Evolutionary conservation across 2,329 filamentous ascomycete species (phyloP), one percentile per base, ranked within the genome.

Genomic region (Monilinia fructicola): DNA sequence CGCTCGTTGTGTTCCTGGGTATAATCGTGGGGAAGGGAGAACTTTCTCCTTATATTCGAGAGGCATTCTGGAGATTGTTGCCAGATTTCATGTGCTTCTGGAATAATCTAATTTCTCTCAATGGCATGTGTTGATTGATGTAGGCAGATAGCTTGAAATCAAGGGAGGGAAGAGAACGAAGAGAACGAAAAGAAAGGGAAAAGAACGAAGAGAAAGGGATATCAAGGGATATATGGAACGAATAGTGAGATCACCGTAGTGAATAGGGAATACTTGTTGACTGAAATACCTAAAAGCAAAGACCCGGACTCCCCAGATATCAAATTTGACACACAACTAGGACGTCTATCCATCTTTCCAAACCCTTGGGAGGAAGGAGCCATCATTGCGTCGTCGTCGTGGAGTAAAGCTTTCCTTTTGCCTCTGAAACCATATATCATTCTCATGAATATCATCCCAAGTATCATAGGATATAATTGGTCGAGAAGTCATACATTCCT

Each of bases 31-130:
- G 14, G 12, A 18, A 12, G n/a, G 44, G 28, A 50, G 28, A 60
- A 26, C 42, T 38, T 60, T 60, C 42, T 50, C 56, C 56, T 48
- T 60, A 12, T 60, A 60, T 48, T 48, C 21, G 56, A 60, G 42
- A 50, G 21, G 11, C 42, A 60, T 60, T 50, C 7, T 23, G 21
- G 9, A 12, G 31, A 18, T 21, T 18, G 21, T 12, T 26, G 3
- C n/a, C 18, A 35, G 4, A 31, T 31, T 10, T 59, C 40, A n/a
- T 26, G 1, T 55, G 40, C 11, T 6, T 46, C 26, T n/a, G 10
- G 6, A 4, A 2, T 11, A 48, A 23, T 23, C 21, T 23, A 6
- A 10, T 38, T 23, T 23, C 28, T 50, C 42, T 38, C 10, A 18
- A 60, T 18, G 7, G 16, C 28, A 23, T 48, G 18, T 21, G 21